Evolutionary conservation across 352 stramenopile genomes (phyloP).

Genomic region (Blastocystis sp.): DNA sequence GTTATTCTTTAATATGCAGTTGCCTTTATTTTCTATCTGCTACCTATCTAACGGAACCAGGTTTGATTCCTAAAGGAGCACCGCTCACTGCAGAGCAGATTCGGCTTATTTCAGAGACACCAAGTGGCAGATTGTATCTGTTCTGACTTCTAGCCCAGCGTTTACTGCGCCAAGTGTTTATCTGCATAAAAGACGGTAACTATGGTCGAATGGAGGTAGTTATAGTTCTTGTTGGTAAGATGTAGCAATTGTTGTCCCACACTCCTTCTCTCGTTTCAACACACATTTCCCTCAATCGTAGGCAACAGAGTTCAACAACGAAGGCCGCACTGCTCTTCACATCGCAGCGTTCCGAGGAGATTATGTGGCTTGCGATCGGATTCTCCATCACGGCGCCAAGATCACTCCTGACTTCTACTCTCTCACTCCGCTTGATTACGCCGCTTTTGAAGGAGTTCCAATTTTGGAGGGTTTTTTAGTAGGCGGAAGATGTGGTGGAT

Average conservation of each 20-base stretch:
- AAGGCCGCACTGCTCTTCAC: conserved; percentile 23
- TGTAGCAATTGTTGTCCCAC: not conserved
- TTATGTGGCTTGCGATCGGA: conserved; percentile 2
- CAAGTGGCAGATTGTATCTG: not conserved
- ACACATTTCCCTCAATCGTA: not conserved
- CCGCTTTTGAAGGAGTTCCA: conserved; percentile 6
- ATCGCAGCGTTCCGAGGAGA: conserved; percentile 27
- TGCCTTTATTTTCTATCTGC: conserved; percentile 8
- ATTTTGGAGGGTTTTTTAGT: not conserved
- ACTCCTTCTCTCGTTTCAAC: not conserved
- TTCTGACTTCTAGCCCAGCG: not conserved
- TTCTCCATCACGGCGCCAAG: not conserved
- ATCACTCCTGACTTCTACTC: not conserved
- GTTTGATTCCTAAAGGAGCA: conserved; percentile 25
- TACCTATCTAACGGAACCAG: conserved; percentile 41
- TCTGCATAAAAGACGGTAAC: conserved; percentile 11
- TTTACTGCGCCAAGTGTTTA: conserved; percentile 19
- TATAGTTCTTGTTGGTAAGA: not conserved
- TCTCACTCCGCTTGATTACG: conserved; percentile 19
- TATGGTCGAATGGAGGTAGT: conserved; percentile 7
- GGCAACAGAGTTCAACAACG: conserved; percentile 15
- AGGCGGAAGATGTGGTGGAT: conserved; percentile 42
- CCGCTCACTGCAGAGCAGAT: not conserved
- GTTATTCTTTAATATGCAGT: not conserved
- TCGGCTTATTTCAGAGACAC: conserved; percentile 1